Base-by-base conservation (phyloP, 345 rosid species). In the Microcos paniculata region DNA sequence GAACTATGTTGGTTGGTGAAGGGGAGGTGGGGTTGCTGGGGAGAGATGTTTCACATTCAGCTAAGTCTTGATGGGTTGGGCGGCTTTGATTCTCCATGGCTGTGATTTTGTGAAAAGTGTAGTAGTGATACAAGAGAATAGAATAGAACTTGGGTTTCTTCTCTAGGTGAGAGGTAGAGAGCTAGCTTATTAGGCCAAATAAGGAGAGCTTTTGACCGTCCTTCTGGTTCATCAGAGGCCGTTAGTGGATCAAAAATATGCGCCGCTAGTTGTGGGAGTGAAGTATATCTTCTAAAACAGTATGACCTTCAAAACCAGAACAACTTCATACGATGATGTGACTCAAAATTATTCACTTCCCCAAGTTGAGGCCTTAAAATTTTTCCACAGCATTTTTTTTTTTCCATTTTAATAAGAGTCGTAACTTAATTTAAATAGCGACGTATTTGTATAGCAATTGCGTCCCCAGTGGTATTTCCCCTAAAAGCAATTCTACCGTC, bases 1-100 rank as follows among this genome's bases (percentile, higher is more conserved):
- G 78, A n/a, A 86, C 35, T 28, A 84, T 56, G 46, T 64, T 71
- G 59, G 86, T 11, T 35, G 84, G 45, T 3, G 78, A 63, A 12
- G 35, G 18, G 70, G 16, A 28, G 68, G 38, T 16, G 75, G 19
- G 73, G 5, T 68, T 74, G 75, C 9, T 59, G 35, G 1, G 51
- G 18, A 61, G 73, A 6, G 63, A 40, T 38, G 75, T 53, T 35
- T 71, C n/a, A n/a, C n/a, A n/a, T n/a, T n/a, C 4, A 24, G 45
- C 19, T 51, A 19, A 28, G 33, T 16, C 35, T 38, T 53, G 33
- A 3, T 3, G 6, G 45, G 18, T 52, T 14, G 21, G 48, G 31
- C 31, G 62, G 21, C 7, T 23, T 57, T 38, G 55, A 58, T 42
- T 57, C 30, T 71, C 64, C 76, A 73, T 59, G 45, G 42, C 8